These are phyloP conservation scores for Eimeria acervulina DNA, from an alignment of 169 alveolate species.

Conservation along the genomic window DNA sequence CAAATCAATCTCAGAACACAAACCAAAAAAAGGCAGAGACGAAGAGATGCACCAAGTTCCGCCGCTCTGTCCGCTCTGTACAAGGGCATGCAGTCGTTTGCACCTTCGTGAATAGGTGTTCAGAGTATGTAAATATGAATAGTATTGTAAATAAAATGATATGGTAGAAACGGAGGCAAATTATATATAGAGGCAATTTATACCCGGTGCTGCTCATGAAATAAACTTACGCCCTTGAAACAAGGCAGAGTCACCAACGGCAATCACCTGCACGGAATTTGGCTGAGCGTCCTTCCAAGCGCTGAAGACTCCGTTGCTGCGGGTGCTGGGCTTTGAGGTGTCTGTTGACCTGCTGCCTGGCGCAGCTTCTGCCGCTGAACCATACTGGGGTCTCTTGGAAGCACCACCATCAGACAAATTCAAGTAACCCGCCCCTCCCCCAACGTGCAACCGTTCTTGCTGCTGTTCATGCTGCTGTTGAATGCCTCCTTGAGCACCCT, in stretches of 20 bases:
- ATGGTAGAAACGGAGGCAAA: neutral
- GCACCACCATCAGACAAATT: neutral
- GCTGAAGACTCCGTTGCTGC: neutral
- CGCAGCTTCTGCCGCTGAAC: neutral
- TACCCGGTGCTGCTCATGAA: too few relatives aligned
- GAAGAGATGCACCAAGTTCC: too few relatives aligned
- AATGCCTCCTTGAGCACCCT: neutral
- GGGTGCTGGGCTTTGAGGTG: neutral
- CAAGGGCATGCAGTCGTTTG: too few relatives aligned
- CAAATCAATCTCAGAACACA: too few relatives aligned
- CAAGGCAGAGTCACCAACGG: neutral
- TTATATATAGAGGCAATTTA: too few relatives aligned
- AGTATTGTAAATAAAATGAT: neutral
- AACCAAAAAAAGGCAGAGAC: too few relatives aligned
- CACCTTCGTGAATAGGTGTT: too few relatives aligned
- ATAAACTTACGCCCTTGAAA: slow-evolving; percentile 43
- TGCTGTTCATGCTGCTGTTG: neutral
- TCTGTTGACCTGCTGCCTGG: neutral
- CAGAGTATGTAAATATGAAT: too few relatives aligned
- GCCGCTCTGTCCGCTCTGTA: too few relatives aligned
- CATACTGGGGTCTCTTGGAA: neutral
- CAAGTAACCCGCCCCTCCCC: neutral
- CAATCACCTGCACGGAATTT: neutral
- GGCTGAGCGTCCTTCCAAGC: slow-evolving; percentile 33
- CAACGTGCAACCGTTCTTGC: neutral